A percentile compares a stretch with the other conserved stretches of the same genome.
Conservation (phyloP, 2,329 filamentous ascomycete genomes). For the Paracorniculantispora psalliotae region DNA sequence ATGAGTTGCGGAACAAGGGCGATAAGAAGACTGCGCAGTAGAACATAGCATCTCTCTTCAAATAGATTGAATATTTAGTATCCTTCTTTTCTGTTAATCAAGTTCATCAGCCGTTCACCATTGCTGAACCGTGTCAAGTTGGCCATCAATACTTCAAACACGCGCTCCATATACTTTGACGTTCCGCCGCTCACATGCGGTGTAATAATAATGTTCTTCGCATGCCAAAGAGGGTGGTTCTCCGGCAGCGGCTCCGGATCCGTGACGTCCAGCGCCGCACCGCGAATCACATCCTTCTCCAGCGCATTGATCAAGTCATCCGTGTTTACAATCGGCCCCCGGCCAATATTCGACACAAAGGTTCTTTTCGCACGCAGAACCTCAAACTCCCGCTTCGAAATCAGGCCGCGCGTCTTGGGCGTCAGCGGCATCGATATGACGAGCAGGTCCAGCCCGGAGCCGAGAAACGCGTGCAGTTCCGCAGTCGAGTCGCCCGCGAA, state of each 20-base stretch:
- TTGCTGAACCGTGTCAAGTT: slow-evolving; percentile 36
- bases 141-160: slow-evolving; percentile 37
- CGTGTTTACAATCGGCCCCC: slow-evolving; percentile 48
- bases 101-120: slow-evolving; percentile 35
- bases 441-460: slow-evolving; percentile 46
- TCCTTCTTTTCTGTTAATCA: slow-evolving; percentile 32
- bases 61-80: slow-evolving; percentile 19
- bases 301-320: slow-evolving; percentile 59
- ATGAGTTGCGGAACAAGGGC: neutral
- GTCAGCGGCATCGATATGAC: slow-evolving; percentile 50
- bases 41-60: neutral
- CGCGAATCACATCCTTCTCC: slow-evolving; percentile 39
- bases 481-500: slow-evolving; percentile 40
- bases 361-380: slow-evolving; percentile 43
- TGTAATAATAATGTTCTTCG: slow-evolving; percentile 62
- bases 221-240: slow-evolving; percentile 63
- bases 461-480: slow-evolving; percentile 46
- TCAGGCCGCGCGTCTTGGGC: slow-evolving; percentile 39
- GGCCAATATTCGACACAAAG: slow-evolving; percentile 67
- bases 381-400: slow-evolving; percentile 47
- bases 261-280: slow-evolving; percentile 73
- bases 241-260: slow-evolving; percentile 72
- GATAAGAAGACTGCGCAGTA: neutral
- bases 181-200: slow-evolving; percentile 44
- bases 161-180: slow-evolving; percentile 33